Evolutionary conservation across 2,329 filamentous ascomycete species (phyloP).

Genomic region (Neofusicoccum kwambonambiense): DNA sequence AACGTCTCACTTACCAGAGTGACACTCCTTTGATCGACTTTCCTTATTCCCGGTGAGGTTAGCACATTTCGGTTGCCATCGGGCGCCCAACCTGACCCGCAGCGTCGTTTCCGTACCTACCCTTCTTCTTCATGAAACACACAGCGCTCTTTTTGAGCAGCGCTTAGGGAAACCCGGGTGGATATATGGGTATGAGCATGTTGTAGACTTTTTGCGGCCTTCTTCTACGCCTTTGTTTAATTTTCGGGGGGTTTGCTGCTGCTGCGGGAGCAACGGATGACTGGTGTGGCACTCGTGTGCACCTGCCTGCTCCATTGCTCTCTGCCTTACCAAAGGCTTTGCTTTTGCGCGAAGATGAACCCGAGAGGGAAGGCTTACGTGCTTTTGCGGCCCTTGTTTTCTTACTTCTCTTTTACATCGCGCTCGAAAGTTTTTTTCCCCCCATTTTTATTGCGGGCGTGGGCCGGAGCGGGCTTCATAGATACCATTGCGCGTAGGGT

Average conservation of each 20-base stretch:
- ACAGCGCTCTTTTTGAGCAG: not conserved
- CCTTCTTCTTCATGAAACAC: not conserved
- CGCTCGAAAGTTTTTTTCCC: not conserved
- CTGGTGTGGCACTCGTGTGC: not conserved
- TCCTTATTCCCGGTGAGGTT: conserved; percentile 11
- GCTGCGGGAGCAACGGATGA: not conserved
- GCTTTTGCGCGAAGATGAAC: not conserved
- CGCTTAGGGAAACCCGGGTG: conserved; percentile 12
- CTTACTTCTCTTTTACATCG: not conserved
- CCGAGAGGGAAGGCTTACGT: not conserved
- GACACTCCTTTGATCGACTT: conserved; percentile 13
- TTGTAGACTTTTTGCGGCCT: conserved; percentile 15
- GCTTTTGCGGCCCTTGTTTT: not conserved
- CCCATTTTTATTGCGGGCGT: not conserved
- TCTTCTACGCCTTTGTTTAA: conserved; percentile 6
- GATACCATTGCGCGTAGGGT: conserved; percentile 18
- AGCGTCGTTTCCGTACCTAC: conserved; percentile 4
- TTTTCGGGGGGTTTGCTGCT: not conserved
- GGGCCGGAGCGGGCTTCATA: conserved; percentile 14
- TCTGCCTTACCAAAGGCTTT: not conserved
- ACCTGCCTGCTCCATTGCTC: not conserved
- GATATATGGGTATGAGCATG: conserved; percentile 12
- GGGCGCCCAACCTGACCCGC: conserved; percentile 12
- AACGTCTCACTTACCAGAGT: not conserved
- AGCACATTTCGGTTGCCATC: not conserved